Conservation (phyloP, 495 filamentous ascomycete species). For the Schizothecium vesticola region DNA sequence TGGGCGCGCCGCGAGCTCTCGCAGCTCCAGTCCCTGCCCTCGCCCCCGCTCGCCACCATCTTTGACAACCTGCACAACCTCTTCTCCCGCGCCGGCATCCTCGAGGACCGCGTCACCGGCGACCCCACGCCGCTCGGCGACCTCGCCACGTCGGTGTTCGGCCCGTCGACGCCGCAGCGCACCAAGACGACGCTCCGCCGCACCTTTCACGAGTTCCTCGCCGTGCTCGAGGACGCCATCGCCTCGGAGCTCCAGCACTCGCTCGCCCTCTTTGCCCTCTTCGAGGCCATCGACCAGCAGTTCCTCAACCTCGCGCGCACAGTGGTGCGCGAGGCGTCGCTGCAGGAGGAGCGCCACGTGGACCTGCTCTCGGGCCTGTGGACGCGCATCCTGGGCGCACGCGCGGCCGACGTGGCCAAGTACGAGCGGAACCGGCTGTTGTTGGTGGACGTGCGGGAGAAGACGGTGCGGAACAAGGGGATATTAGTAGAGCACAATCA, state of each 20-base stretch:
- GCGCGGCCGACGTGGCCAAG: constrained; percentile 66
- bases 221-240: constrained; percentile 84
- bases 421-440: constrained; percentile 80
- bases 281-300: constrained; percentile 80
- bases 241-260: constrained; percentile 73
- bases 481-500: constrained; percentile 78
- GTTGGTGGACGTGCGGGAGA: constrained; percentile 68
- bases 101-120: constrained; percentile 57
- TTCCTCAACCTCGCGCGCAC: constrained; percentile 82
- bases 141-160: constrained; percentile 64
- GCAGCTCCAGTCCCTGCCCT: constrained; percentile 43
- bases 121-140: constrained; percentile 61
- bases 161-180: constrained; percentile 69
- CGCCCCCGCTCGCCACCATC: constrained; percentile 55
- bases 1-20: constrained; percentile 81
- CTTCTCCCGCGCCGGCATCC: constrained; percentile 59
- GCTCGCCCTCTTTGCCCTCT: constrained; percentile 70
- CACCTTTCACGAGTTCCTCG: constrained; percentile 81
- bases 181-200: constrained; percentile 74
- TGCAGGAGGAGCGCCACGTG: constrained; percentile 70
- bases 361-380: constrained; percentile 80
- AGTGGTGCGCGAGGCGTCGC: constrained; percentile 74
- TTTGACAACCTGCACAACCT: constrained; percentile 77
- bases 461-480: constrained; percentile 79
- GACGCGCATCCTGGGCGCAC: constrained; percentile 73